Conservation (phyloP, 805 yeast species). For the Hanseniaspora vineae region DNA sequence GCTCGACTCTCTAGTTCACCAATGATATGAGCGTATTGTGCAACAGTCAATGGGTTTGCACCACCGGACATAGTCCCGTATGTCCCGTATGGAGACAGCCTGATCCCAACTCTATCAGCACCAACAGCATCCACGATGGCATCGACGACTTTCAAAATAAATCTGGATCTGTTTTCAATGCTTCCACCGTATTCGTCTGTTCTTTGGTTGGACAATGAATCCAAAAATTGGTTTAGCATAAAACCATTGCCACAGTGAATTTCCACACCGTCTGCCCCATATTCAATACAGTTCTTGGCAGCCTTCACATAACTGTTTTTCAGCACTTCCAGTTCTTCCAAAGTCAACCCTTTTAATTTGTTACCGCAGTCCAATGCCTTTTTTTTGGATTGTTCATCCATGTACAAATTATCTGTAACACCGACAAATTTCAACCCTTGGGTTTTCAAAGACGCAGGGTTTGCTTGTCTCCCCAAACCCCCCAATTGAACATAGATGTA, state of each 20-base stretch:
- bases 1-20: conserved; percentile 29
- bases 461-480: too few relatives aligned
- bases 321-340: conserved; percentile 27
- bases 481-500: too few relatives aligned
- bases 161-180: conserved; percentile 36
- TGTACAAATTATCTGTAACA: conserved; percentile 26
- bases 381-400: conserved; percentile 27
- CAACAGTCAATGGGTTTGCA: conserved; percentile 24
- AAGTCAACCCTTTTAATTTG: conserved; percentile 9
- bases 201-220: conserved; percentile 31
- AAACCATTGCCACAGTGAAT: conserved; percentile 61
- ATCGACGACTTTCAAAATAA: conserved; percentile 37
- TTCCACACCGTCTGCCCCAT: conserved; percentile 49
- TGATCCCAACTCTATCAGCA: conserved; percentile 32
- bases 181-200: conserved; percentile 46
- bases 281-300: conserved; percentile 28
- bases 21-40: conserved; percentile 30
- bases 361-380: conserved; percentile 22
- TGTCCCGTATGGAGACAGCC: conserved; percentile 36
- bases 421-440: too few relatives aligned
- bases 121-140: conserved; percentile 40
- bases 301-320: conserved; percentile 31
- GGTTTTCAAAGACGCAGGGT: too few relatives aligned
- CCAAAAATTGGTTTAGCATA: conserved; percentile 42
- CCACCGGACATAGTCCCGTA: conserved; percentile 30